A percentile compares a stretch with the other conserved stretches of the same genome.
Evolutionary conservation across 2,329 filamentous ascomycete genomes (phyloP).

Genomic region (Stachybotrys echinatus): DNA sequence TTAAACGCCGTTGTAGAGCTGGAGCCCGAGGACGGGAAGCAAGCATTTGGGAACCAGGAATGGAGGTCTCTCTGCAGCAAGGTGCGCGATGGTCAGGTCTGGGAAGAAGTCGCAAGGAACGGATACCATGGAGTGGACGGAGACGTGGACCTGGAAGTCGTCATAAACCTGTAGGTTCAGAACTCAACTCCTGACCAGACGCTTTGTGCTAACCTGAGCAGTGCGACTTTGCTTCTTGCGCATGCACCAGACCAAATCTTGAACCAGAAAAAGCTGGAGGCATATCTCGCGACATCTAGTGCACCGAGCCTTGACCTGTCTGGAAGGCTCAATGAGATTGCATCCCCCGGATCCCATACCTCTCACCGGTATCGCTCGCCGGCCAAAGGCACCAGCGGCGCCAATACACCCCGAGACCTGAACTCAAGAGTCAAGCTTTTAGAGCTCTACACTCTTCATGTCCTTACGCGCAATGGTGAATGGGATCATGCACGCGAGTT

Average conservation of each 20-base stretch:
- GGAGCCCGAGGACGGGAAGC: constrained; percentile 84
- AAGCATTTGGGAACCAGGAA: constrained; percentile 76
- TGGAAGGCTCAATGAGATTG: constrained; percentile 51
- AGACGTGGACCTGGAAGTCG: constrained; percentile 89
- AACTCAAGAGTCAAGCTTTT: constrained; percentile 84
- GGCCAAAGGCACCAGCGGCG: constrained; percentile 52
- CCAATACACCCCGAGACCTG: constrained; percentile 79
- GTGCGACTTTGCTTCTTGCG: constrained; percentile 83
- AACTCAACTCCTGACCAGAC: constrained; percentile 5
- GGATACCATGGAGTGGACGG: constrained; percentile 87
- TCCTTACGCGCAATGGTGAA: constrained; percentile 87
- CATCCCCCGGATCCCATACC: constrained; percentile 28
- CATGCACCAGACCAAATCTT: constrained; percentile 78
- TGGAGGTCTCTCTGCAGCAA: constrained; percentile 80
- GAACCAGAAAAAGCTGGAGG: constrained; percentile 85
- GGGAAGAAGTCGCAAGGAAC: constrained; percentile 84
- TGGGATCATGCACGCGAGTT: constrained; percentile 96
- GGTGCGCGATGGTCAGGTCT: constrained; percentile 85
- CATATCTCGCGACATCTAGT: constrained; percentile 74
- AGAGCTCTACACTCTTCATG: constrained; percentile 91
- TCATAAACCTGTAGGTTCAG: constrained; percentile 72
- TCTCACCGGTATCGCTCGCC: constrained; percentile 36
- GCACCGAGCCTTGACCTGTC: constrained; percentile 69
- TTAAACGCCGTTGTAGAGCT: constrained; percentile 88
- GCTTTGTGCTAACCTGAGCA: constrained; percentile 30